phyloP scores from a whole-genome alignment of 805 yeast species.

The Wickerhamomyces bisporus region DNA sequence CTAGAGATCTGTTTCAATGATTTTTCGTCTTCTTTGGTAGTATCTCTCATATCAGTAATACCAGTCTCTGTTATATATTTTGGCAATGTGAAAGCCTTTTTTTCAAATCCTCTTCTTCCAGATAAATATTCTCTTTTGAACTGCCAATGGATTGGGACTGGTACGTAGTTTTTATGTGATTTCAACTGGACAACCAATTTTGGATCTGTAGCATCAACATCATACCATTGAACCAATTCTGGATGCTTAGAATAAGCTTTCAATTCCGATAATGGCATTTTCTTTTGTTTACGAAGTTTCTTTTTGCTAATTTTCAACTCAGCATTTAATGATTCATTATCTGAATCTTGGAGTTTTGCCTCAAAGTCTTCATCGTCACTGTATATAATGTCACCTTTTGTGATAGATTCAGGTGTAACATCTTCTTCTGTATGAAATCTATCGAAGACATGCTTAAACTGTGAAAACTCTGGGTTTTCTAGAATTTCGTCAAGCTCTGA shows the following conservation, averaged over 20 bases:
- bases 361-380: slow-evolving; percentile 24
- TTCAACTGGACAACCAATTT: slow-evolving; percentile 58
- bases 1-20: slow-evolving; percentile 68
- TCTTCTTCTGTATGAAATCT: slow-evolving; percentile 26
- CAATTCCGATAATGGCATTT: slow-evolving; percentile 61
- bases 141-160: slow-evolving; percentile 85
- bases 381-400: slow-evolving; percentile 27
- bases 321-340: slow-evolving; percentile 18
- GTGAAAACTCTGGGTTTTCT: slow-evolving; percentile 27
- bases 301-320: slow-evolving; percentile 36
- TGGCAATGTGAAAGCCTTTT: slow-evolving; percentile 73
- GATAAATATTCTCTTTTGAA: slow-evolving; percentile 69
- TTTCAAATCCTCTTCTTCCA: slow-evolving; percentile 58
- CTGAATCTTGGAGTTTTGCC: slow-evolving; percentile 8
- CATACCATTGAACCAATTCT: slow-evolving; percentile 79
- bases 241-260: slow-evolving; percentile 62
- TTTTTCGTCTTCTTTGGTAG: slow-evolving; percentile 43
- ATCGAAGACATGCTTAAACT: slow-evolving; percentile 31
- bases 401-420: slow-evolving; percentile 10
- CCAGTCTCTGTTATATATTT: slow-evolving; percentile 77
- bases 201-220: slow-evolving; percentile 82
- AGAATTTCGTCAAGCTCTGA: slow-evolving; percentile 21
- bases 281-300: slow-evolving; percentile 45
- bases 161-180: slow-evolving; percentile 57
- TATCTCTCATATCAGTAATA: slow-evolving; percentile 78